Conservation (phyloP, 768 basidiomycete species). For the Holtermannia corniformis region DNA sequence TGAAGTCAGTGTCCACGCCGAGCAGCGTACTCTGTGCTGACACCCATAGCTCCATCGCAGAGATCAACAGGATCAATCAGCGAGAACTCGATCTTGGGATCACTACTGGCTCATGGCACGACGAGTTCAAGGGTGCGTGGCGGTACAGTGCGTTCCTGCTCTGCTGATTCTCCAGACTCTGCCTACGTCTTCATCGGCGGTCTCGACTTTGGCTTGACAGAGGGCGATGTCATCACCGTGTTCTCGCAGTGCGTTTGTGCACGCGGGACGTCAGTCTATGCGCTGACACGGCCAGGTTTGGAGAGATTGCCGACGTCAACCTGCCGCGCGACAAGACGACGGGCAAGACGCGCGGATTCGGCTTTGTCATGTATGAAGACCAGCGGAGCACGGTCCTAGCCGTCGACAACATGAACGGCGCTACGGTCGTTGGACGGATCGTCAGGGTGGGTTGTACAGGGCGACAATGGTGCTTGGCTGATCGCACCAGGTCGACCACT, state of each 20-base stretch:
- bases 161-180: slow-evolving; percentile 53
- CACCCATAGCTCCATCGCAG: slow-evolving; percentile 73
- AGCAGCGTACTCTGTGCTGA: no score
- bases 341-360: slow-evolving; percentile 83
- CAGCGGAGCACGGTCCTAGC: slow-evolving; percentile 91
- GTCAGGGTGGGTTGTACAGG: slow-evolving; percentile 83
- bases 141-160: neutral
- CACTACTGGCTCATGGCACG: slow-evolving; percentile 68
- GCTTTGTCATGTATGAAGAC: slow-evolving; percentile 97
- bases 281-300: slow-evolving; percentile 55
- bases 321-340: slow-evolving; percentile 89
- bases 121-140: slow-evolving; percentile 72
- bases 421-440: slow-evolving; percentile 71
- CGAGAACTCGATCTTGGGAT: slow-evolving; percentile 71
- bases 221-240: slow-evolving; percentile 93
- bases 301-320: slow-evolving; percentile 92
- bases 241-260: slow-evolving; percentile 77
- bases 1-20: no score
- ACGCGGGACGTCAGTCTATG: slow-evolving; percentile 1
- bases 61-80: slow-evolving; percentile 90
- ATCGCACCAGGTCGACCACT: slow-evolving; percentile 43
- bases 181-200: slow-evolving; percentile 93
- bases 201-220: slow-evolving; percentile 75
- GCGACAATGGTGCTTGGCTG: neutral
- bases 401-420: slow-evolving; percentile 97